These are phyloP conservation scores for Prunus yedoensis DNA, from an alignment of 331 rosid species.

Conservation along the genomic window DNA sequence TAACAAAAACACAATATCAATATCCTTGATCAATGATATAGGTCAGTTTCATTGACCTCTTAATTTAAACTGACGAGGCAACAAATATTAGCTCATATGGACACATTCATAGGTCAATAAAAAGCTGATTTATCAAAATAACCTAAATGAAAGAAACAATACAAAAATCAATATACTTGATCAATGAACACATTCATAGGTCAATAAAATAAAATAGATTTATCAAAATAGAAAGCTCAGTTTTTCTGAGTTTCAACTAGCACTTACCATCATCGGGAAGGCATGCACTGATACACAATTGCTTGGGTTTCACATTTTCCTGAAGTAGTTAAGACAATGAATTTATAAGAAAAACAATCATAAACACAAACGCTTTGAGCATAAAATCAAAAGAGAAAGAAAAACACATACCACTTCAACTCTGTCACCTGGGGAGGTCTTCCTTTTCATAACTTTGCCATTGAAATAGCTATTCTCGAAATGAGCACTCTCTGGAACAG, in stretches of 20 bases:
- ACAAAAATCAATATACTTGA: background rate
- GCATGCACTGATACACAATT: slow-evolving; percentile 31
- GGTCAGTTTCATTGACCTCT: background rate
- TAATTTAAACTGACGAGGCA: background rate
- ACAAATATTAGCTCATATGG: background rate
- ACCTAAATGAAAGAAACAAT: background rate
- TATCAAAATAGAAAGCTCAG: background rate
- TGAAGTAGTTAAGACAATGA: slow-evolving; percentile 39
- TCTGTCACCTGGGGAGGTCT: slow-evolving; percentile 43
- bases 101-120: too few species aligned
- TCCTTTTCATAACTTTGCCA: slow-evolving; percentile 55
- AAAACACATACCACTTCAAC: slow-evolving; percentile 49
- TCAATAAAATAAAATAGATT: too few species aligned
- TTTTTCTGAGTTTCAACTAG: slow-evolving; percentile 1
- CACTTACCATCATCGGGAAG: slow-evolving; percentile 47
- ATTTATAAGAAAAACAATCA: background rate
- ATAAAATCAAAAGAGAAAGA: slow-evolving; percentile 19
- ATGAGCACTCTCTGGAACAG: slow-evolving; percentile 32
- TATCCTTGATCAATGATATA: background rate
- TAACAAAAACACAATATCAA: background rate
- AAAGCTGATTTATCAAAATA: background rate
- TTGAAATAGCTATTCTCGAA: slow-evolving; percentile 26
- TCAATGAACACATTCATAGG: too few species aligned
- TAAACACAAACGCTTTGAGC: background rate
- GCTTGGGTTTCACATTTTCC: slow-evolving; percentile 56